A percentile compares a stretch with the other conserved stretches of the same genome.
phyloP scores from a whole-genome alignment of 2,329 filamentous ascomycete genomes.

The Raffaelea deltoideospora region DNA sequence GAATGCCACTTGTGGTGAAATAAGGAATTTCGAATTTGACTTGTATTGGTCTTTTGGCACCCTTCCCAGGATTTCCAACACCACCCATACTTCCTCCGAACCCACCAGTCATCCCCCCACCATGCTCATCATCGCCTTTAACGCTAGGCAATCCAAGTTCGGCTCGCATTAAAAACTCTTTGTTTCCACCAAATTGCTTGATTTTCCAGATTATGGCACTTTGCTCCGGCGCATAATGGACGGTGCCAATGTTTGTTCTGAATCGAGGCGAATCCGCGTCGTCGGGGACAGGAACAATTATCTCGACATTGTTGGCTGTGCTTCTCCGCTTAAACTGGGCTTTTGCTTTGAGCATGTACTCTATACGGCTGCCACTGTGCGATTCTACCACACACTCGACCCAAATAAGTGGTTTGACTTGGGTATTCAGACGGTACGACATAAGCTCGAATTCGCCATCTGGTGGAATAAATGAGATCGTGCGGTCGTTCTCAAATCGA shows the following conservation, averaged over 20 bases:
- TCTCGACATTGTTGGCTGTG: slow-evolving; percentile 98
- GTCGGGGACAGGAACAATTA: slow-evolving; percentile 90
- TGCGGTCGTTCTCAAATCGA: slow-evolving; percentile 94
- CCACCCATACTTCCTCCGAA: slow-evolving; percentile 97
- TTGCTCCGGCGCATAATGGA: slow-evolving; percentile 95
- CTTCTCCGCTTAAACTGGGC: slow-evolving; percentile 96
- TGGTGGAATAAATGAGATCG: slow-evolving; percentile 96
- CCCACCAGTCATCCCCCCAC: slow-evolving; percentile 93
- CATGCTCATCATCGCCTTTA: slow-evolving; percentile 85
- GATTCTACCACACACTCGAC: slow-evolving; percentile 96
- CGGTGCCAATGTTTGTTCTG: slow-evolving; percentile 90
- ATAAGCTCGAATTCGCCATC: slow-evolving; percentile 99
- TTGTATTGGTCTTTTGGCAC: slow-evolving; percentile 83
- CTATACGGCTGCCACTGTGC: slow-evolving; percentile 86
- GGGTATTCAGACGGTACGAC: slow-evolving; percentile 96
- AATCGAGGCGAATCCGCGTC: slow-evolving; percentile 94
- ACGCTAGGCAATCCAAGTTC: slow-evolving; percentile 90
- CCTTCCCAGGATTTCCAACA: slow-evolving; percentile 61
- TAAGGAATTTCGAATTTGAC: slow-evolving; percentile 99
- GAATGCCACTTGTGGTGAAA: slow-evolving; percentile 98
- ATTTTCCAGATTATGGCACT: slow-evolving; percentile 99
- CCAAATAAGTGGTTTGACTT: slow-evolving; percentile 97
- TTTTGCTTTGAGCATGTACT: slow-evolving; percentile 98
- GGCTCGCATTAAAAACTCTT: slow-evolving; percentile 97
- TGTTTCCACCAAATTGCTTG: slow-evolving; percentile 96